These are phyloP conservation scores for Ambrosiella cleistominuta DNA, from an alignment of 2,329 filamentous ascomycete genomes.

Conservation along the genomic window DNA sequence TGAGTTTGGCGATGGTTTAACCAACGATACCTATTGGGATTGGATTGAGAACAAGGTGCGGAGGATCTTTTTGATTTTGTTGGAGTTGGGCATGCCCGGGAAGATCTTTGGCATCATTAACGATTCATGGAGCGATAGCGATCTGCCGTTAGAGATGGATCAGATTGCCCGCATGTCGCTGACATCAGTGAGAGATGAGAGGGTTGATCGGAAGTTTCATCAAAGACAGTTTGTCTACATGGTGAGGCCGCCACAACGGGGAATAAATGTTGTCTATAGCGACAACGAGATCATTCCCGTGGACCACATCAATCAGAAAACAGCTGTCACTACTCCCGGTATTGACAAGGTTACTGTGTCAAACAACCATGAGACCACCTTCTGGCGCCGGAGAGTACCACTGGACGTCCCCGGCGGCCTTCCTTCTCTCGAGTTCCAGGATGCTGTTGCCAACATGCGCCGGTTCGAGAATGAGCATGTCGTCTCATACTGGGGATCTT, in stretches of 20 bases:
- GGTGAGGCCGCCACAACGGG: constrained; percentile 43
- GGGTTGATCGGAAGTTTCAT: constrained; percentile 51
- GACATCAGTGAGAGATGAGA: constrained; percentile 40
- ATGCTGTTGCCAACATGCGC: constrained; percentile 41
- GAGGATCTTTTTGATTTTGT: constrained; percentile 52
- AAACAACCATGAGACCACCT: constrained; percentile 37
- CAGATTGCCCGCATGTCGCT: constrained; percentile 47
- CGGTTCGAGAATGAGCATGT: constrained; percentile 49
- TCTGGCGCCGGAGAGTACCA: constrained; percentile 40
- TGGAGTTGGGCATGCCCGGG: constrained; percentile 51
- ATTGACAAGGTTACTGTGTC: constrained; percentile 47
- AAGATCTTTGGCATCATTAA: constrained; percentile 62
- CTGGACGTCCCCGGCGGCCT: constrained; percentile 24
- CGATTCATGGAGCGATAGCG: constrained; percentile 59
- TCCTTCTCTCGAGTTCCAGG: constrained; percentile 36
- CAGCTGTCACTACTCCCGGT: constrained; percentile 20
- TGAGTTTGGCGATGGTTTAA: constrained; percentile 47
- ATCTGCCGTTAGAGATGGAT: constrained; percentile 50
- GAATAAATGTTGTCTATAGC: constrained; percentile 44
- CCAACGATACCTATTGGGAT: constrained; percentile 60
- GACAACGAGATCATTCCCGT: constrained; percentile 53
- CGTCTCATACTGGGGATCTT: constrained; percentile 53
- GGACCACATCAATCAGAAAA: constrained; percentile 44
- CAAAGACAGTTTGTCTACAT: constrained; percentile 54
- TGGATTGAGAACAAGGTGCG: constrained; percentile 56